Evolutionary conservation across 345 rosid species (phyloP), one percentile per base, ranked within the genome.

Genomic region (Laguncularia racemosa): DNA sequence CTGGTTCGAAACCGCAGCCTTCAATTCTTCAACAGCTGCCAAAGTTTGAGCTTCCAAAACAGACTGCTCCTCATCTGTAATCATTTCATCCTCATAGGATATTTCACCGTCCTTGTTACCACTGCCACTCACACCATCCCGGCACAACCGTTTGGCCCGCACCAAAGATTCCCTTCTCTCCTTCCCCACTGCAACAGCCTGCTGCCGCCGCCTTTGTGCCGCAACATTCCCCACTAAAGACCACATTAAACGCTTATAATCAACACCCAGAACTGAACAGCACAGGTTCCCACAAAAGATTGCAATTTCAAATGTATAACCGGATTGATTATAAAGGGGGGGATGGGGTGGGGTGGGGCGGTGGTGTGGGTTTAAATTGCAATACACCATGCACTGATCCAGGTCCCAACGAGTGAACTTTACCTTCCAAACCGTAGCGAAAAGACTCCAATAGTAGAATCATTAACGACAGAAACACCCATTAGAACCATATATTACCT

Each of bases 121-220:
- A 44, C 75, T 78, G 7, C 78, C 82, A 59, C 73, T 67, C 57
- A 84, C 74, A 57, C 96, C 93, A 17, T 70, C 85, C 77, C 92
- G 76, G 67, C 96, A 90, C 50, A 90, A 77, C 44, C 93, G 80
- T 80, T 90, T 95, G 0, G 96, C 95, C 10, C 93, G 82, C 52
- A 95, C 87, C 75, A 90, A 67, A 13, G 73, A 79, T 16, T 95
- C 97, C 62, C 97, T 81, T 68, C 91, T 78, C 69, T 95, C 99
- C 70, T 88, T 90, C 14, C 95, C 88, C 71, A 95, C 91, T 1
- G 87, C 79, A 46, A 79, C 84, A 9, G 99, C 97, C 70, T 82
- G 84, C 64, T 81, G 90, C 69, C 95, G 74, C 73, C 99, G 76
- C 81, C 83, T 76, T 28, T 79, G 83, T n/a, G 95, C 90, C 45